Percentiles rank a stretch among this genome's conserved stretches.
Conservation (phyloP, 2,329 filamentous ascomycete genomes). For the Fusarium caatingaense region DNA sequence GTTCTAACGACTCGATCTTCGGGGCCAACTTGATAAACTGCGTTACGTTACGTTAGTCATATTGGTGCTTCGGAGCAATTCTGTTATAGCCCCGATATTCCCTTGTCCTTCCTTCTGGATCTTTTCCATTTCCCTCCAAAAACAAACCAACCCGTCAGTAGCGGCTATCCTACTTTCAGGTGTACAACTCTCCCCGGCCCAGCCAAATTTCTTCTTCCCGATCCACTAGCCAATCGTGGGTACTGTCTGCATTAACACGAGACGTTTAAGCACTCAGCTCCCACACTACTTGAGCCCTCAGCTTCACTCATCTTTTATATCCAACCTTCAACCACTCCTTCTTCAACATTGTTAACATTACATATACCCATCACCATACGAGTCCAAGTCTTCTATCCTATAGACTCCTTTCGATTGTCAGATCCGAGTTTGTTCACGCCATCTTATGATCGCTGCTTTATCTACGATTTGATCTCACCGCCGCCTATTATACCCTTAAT, state of each 20-base stretch:
- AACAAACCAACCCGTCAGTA: neutral
- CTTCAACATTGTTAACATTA: constrained; percentile 4
- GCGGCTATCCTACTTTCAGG: constrained; percentile 6
- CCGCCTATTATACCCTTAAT: constrained; percentile 31
- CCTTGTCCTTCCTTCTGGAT: constrained; percentile 9
- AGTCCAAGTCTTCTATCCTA: neutral
- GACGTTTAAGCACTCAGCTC: constrained; percentile 36
- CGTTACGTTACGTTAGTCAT: constrained; percentile 6
- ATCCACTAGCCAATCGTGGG: constrained; percentile 38
- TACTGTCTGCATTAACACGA: constrained; percentile 33
- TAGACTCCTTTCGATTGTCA: constrained; percentile 6
- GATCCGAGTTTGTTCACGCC: neutral
- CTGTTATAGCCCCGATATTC: constrained; percentile 15
- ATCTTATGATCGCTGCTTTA: constrained; percentile 7
- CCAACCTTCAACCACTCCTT: constrained; percentile 4
- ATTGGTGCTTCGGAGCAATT: constrained; percentile 9
- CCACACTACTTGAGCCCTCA: constrained; percentile 19
- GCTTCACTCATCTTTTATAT: constrained; percentile 20
- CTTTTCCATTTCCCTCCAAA: constrained; percentile 21
- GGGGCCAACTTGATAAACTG: neutral
- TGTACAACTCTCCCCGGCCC: constrained; percentile 19
- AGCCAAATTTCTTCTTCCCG: constrained; percentile 33
- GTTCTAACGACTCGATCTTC: constrained; percentile 23
- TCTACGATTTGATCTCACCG: constrained; percentile 7
- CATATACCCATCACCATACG: constrained; percentile 10